Evolutionary conservation across 176 grass and related monocot genomes (phyloP), one percentile per base, ranked within the genome.

Genomic region (Zoysia japonica): DNA sequence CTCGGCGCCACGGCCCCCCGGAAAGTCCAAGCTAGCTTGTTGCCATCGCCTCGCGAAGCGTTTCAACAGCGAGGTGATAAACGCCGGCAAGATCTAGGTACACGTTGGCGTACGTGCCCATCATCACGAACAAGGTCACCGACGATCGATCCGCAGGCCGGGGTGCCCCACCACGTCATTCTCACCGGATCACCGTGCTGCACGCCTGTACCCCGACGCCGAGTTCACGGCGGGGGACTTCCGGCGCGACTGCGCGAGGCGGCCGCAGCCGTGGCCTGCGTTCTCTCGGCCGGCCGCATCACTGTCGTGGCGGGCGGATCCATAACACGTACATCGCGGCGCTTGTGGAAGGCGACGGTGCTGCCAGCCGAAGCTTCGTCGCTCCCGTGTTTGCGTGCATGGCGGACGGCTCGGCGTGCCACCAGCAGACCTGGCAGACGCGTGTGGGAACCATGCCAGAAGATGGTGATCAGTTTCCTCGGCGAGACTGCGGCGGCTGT

Each of bases 161-260:
- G 85, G 5, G 85, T 87, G 66, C 85, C 78, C 14, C 85, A 87
- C 73, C 79, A 87, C 73, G 28, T 28, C 28, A 28, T 28, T 28
- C 72, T 82, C 39, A 56, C 82, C 66, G 2, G 79, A 28, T 28
- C 28, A 28, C 28, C 16, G 59, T 87, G 13, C 11, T 39, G 28
- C 61, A 28, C 28, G 28, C 28, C 28, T 28, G 28, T 28, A 16
- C 41, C 72, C 85, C 11, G 79, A 77, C 57, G 73, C 40, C 1
- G 88, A 93, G 11, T 97, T 97, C 78, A 86, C 84, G n/a, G 82
- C 56, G 0, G 80, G 55, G 0, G 82, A 93, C 71, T 97, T 97
- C 68, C 79, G 88, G 28, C 28, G 28, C 28, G 28, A 28, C 0
- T 28, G 7, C 20, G 70, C 1, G 80, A 75, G 65, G 93, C 82